Conservation (phyloP, 352 stramenopile genomes). For the Phytophthora ramorum region DNA sequence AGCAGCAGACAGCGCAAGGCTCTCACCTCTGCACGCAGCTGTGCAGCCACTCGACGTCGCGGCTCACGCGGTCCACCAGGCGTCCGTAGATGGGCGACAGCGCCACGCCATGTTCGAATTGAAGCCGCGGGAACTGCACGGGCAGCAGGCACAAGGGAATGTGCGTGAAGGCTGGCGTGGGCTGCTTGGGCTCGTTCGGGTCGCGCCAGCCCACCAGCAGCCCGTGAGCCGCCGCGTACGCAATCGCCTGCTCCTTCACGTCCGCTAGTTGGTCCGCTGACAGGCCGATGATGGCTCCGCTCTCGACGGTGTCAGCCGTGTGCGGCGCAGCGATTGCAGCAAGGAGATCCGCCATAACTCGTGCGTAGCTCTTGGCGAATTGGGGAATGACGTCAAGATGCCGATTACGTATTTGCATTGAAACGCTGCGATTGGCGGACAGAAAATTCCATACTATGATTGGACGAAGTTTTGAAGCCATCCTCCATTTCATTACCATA, state of each 20-base stretch:
- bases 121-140: conserved; percentile 60
- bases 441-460: background rate
- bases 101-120: conserved; percentile 71
- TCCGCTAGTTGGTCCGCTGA: conserved; percentile 45
- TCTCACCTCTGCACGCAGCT: conserved; percentile 50
- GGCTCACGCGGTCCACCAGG: conserved; percentile 82
- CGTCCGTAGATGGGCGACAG: conserved; percentile 80
- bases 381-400: conserved; percentile 3
- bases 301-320: conserved; percentile 16
- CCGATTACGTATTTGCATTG: conserved; percentile 16
- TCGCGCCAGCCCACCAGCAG: conserved; percentile 74
- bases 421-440: conserved; percentile 15
- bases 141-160: conserved; percentile 81
- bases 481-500: conserved; percentile 15
- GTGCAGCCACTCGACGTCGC: conserved; percentile 85
- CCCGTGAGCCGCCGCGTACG: conserved; percentile 75
- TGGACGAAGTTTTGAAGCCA: conserved; percentile 11
- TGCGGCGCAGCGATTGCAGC: conserved; percentile 41
- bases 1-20: conserved; percentile 10
- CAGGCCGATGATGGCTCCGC: conserved; percentile 54
- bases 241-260: conserved; percentile 77
- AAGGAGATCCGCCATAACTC: conserved; percentile 54
- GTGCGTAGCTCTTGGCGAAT: conserved; percentile 5
- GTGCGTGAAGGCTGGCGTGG: conserved; percentile 68
- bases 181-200: conserved; percentile 20